These are phyloP conservation scores for Trametes elegans DNA, from an alignment of 768 basidiomycete genomes.

Conservation along the genomic window DNA sequence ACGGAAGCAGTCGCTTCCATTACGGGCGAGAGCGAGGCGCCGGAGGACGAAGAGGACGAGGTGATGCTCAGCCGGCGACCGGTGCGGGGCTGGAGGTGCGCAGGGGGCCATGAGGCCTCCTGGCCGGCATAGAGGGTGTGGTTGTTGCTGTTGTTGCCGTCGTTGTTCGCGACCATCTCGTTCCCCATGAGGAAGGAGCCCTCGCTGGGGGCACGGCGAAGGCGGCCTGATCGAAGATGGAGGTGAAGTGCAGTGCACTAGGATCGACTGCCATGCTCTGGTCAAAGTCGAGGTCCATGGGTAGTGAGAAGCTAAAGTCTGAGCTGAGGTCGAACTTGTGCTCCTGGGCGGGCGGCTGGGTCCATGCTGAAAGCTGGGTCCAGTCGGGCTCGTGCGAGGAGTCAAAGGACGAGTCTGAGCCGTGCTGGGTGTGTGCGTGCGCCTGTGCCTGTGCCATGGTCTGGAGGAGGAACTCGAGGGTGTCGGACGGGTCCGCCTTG, in stretches of 20 bases:
- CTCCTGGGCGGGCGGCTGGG: slow-evolving; percentile 16
- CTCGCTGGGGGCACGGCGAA: slow-evolving; percentile 10
- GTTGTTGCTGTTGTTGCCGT: slow-evolving; percentile 7
- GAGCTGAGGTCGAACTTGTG: slow-evolving; percentile 41
- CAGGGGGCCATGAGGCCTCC: slow-evolving; percentile 13
- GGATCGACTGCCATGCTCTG: slow-evolving; percentile 64
- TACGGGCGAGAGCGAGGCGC: slow-evolving; percentile 50
- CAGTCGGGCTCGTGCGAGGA: slow-evolving; percentile 40
- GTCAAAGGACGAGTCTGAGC: slow-evolving; percentile 13
- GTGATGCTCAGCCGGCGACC: slow-evolving; percentile 50
- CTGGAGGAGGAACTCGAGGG: slow-evolving; percentile 30
- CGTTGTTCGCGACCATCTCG: slow-evolving; percentile 11
- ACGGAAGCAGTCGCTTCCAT: slow-evolving; percentile 37
- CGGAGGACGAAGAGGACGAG: slow-evolving; percentile 53
- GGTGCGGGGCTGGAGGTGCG: slow-evolving; percentile 21
- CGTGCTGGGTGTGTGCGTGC: slow-evolving; percentile 10
- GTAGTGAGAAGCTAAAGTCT: slow-evolving; percentile 39
- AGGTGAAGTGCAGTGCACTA: slow-evolving; percentile 52
- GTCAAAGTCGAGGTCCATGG: slow-evolving; percentile 64
- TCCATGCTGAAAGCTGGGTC: slow-evolving; percentile 52
- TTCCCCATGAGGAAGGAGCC: slow-evolving; percentile 8
- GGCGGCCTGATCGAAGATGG: slow-evolving; percentile 28
- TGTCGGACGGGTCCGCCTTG: slow-evolving; percentile 23
- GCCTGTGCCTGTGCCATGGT: slow-evolving; percentile 24
- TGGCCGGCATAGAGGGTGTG: slow-evolving; percentile 20